Evolutionary conservation across 352 stramenopile genomes (phyloP).

Genomic region (Globisporangium perplexum): DNA sequence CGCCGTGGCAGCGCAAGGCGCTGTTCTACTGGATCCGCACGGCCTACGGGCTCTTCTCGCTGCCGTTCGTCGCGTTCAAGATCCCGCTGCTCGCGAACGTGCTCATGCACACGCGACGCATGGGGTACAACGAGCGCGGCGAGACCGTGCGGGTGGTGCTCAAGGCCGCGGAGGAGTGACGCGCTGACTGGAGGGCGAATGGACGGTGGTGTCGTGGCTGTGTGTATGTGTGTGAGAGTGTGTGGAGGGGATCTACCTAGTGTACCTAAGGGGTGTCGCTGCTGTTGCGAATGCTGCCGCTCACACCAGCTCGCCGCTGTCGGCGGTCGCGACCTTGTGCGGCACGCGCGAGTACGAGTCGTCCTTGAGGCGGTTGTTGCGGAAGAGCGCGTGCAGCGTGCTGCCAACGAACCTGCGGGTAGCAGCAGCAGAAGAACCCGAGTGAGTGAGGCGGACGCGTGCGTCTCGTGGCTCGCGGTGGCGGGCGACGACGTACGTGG

Average conservation of each 20-base stretch:
- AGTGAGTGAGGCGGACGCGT: neutral
- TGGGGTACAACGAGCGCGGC: slow-evolving; percentile 82
- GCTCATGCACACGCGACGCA: slow-evolving; percentile 75
- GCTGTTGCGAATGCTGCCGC: neutral
- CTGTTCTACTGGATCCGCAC: slow-evolving; percentile 88
- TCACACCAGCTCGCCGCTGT: slow-evolving; percentile 38
- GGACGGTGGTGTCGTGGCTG: neutral
- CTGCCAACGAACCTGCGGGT: slow-evolving; percentile 31
- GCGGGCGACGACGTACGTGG: slow-evolving; percentile 30
- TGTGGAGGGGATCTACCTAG: slow-evolving; percentile 4
- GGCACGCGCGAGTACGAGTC: slow-evolving; percentile 29
- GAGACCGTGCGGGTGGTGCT: slow-evolving; percentile 62
- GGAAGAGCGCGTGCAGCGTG: slow-evolving; percentile 44
- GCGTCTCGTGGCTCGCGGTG: neutral
- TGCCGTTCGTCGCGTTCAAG: slow-evolving; percentile 88
- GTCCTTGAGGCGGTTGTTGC: slow-evolving; percentile 67
- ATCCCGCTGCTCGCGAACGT: slow-evolving; percentile 79
- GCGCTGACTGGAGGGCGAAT: neutral
- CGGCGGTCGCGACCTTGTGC: slow-evolving; percentile 12
- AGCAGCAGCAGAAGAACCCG: too few relatives aligned
- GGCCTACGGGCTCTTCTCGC: slow-evolving; percentile 76
- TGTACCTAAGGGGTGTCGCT: slow-evolving; percentile 2
- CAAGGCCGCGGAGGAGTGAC: slow-evolving; percentile 9
- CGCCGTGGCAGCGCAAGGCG: slow-evolving; percentile 71
- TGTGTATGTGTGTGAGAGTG: neutral